Conservation (phyloP, 176 grass and related monocot species). For the Luzula sylvatica region DNA sequence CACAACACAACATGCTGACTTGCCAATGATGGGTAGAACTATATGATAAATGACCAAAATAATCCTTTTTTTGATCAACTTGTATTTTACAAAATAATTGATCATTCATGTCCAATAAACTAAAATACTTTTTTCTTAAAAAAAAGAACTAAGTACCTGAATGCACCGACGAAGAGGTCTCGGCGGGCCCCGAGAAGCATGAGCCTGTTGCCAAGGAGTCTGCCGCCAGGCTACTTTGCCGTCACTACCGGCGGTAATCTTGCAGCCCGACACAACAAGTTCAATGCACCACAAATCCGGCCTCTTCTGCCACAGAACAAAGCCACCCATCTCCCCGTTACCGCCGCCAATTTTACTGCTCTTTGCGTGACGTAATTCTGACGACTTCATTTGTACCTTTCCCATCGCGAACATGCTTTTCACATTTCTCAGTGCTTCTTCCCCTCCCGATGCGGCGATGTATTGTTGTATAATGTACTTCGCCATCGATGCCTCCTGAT, state of each 20-base stretch:
- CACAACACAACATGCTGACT: no score
- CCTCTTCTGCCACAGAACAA: slow-evolving; percentile 94
- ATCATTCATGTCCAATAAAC: no score
- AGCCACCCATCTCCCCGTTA: slow-evolving; percentile 67
- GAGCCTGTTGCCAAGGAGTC: slow-evolving; percentile 94
- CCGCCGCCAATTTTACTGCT: slow-evolving; percentile 21
- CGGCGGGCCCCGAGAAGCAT: slow-evolving; percentile 78
- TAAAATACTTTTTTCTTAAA: neutral
- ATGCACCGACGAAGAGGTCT: slow-evolving; percentile 84
- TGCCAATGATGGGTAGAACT: no score
- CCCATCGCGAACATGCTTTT: slow-evolving; percentile 96
- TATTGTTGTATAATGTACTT: slow-evolving; percentile 99
- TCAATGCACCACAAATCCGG: slow-evolving; percentile 96
- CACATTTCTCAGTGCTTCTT: slow-evolving; percentile 58
- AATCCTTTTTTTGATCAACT: no score
- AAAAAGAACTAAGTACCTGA: slow-evolving; percentile 37
- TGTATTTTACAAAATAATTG: no score
- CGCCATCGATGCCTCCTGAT: slow-evolving; percentile 75
- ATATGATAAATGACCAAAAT: no score
- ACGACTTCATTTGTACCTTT: slow-evolving; percentile 58
- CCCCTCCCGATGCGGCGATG: slow-evolving; percentile 82
- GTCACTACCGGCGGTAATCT: slow-evolving; percentile 94
- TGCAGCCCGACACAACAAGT: slow-evolving; percentile 87
- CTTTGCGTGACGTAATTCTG: slow-evolving; percentile 28
- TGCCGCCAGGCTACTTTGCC: slow-evolving; percentile 92